Base-by-base conservation (phyloP, 2,329 filamentous ascomycete genomes). In the Emmonsiellopsis sp. region DNA sequence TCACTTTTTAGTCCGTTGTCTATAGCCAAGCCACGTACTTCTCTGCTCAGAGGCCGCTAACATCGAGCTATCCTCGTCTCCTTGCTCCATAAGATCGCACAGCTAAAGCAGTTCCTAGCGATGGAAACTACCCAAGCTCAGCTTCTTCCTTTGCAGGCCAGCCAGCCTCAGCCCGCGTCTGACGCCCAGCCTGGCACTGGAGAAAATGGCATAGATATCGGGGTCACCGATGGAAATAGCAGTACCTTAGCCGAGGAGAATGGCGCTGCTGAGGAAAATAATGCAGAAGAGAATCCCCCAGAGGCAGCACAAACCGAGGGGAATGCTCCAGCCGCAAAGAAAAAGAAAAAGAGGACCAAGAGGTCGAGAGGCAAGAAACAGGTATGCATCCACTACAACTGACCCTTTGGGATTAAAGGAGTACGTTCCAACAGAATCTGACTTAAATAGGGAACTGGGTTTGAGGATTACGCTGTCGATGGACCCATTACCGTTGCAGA, bases 401-500 rank as follows among this genome's bases (percentile, higher is more conserved):
- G 3, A 10, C 34, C 38, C 9, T 35, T 10, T n/a, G n/a, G 15
- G n/a, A 30, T 20, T 41, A 20, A n/a, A 11, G 15, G 11, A 16
- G 13, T 9, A 48, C 26, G n/a, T 48, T 20, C 3, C 11, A 7
- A 11, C 34, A 16, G 31, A 2, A n/a, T 48, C 11, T 20, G 20
- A 10, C n/a, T 13, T 16, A 9, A 62, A 47, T 71, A 73, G 55
- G 74, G 75, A 5, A 86, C 81, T 5, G 87, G 87, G 0, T 91
- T 90, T 55, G 87, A 91, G 80, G 85, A 90, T 57, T 89, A 82
- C 67, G 93, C 82, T 65, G 83, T 86, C 10, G 92, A 97, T 67
- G 78, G 84, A 1, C 90, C 90, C 0, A 72, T 94, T 56, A 91
- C 86, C 0, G 83, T 85, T 0, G 77, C 76, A 0, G 84, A 95